Evolutionary conservation across 176 grass and related monocot genomes (phyloP).

Genomic region (Zea mays): Zm-B73-REFERENCE-NAM-5.0 NC_050099.1:182190001-182190500

Average conservation of each 20-base stretch:
- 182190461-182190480: constrained; percentile 56
- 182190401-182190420: constrained; percentile 94
- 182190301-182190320: constrained; percentile 76
- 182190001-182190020: constrained; percentile 96
- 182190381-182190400: constrained; percentile 76
- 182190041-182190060: constrained; percentile 73
- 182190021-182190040: constrained; percentile 76
- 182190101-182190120: constrained; percentile 82
- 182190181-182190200: constrained; percentile 74
- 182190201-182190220: constrained; percentile 69
- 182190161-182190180: constrained; percentile 84
- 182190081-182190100: constrained; percentile 87
- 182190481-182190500: constrained; percentile 78
- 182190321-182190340: constrained; percentile 68
- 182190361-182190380: constrained; percentile 74
- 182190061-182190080: constrained; percentile 83
- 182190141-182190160: constrained; percentile 92
- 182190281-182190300: constrained; percentile 76
- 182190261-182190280: constrained; percentile 68
- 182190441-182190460: constrained; percentile 59
- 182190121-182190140: constrained; percentile 77
- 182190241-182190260: constrained; percentile 74
- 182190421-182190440: constrained; percentile 96
- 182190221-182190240: constrained; percentile 77
- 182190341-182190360: constrained; percentile 91